A percentile compares a stretch with the other conserved stretches of the same genome.
phyloP scores from a whole-genome alignment of 169 alveolate species.

The Amoebophrya sp. region DNA sequence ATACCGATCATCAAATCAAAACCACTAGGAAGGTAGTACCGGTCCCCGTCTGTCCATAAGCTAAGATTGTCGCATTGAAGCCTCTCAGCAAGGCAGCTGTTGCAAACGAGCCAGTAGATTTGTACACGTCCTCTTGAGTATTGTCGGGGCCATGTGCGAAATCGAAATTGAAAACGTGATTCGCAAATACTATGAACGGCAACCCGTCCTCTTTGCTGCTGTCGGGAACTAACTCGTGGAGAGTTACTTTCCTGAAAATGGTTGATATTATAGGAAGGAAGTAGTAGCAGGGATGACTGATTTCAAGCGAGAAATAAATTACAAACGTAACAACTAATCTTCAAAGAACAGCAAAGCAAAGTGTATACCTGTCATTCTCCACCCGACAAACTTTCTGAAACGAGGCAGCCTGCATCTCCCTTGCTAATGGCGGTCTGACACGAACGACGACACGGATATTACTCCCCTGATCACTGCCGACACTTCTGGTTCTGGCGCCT shows the following conservation, averaged over 20 bases:
- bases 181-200: background rate
- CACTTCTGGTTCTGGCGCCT: too few species aligned
- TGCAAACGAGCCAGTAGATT: background rate
- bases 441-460: background rate
- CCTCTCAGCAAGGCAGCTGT: background rate
- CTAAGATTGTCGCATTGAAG: constrained; percentile 65
- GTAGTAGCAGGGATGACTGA: too few species aligned
- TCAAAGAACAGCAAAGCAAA: too few species aligned
- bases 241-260: too few species aligned
- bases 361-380: background rate
- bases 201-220: too few species aligned
- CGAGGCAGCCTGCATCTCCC: background rate
- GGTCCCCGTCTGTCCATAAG: constrained; percentile 73
- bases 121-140: background rate
- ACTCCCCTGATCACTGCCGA: background rate
- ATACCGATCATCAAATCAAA: too few species aligned
- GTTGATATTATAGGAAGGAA: too few species aligned
- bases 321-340: too few species aligned
- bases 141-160: background rate
- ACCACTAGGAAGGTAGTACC: constrained; percentile 55
- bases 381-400: background rate
- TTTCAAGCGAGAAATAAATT: too few species aligned
- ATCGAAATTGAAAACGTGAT: background rate
- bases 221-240: background rate
- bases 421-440: background rate